Conservation (phyloP, 2,329 filamentous ascomycete species). For the Aureobasidium uvarum region DNA sequence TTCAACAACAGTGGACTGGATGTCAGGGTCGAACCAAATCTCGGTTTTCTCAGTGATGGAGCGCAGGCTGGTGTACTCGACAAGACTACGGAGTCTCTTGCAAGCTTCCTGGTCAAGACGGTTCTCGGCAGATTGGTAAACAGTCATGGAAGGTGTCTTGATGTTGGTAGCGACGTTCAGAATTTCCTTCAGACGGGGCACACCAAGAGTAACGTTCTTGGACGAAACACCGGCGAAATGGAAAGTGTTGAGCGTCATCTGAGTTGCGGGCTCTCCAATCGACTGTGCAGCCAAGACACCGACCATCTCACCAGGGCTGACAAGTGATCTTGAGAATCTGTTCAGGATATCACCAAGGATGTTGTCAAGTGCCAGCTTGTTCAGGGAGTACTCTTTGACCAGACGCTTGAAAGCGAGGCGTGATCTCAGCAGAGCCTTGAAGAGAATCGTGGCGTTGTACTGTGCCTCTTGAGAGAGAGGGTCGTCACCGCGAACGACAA, state of each 20-base stretch:
- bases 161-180: conserved; percentile 96
- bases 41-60: conserved; percentile 90
- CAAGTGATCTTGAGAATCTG: conserved; percentile 79
- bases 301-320: conserved; percentile 97
- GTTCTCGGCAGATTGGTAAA: conserved; percentile 68
- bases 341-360: conserved; percentile 87
- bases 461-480: conserved; percentile 82
- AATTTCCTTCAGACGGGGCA: conserved; percentile 99
- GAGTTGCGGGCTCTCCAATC: conserved; percentile 96
- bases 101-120: conserved; percentile 70
- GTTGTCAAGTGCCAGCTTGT: conserved; percentile 88
- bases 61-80: conserved; percentile 91
- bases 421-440: conserved; percentile 89
- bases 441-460: conserved; percentile 79
- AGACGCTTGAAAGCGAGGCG: conserved; percentile 90
- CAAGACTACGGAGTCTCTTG: conserved; percentile 79
- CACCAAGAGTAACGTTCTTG: conserved; percentile 99
- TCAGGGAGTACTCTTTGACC: conserved; percentile 79
- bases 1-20: conserved; percentile 78
- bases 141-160: conserved; percentile 96
- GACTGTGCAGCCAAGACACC: conserved; percentile 97
- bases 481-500: conserved; percentile 84
- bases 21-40: conserved; percentile 95
- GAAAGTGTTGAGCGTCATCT: conserved; percentile 99
- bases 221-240: conserved; percentile 99